Evolutionary conservation across 2,329 filamentous ascomycete species (phyloP), one percentile per base, ranked within the genome.

Genomic region (Stenocarpella maydis): DNA sequence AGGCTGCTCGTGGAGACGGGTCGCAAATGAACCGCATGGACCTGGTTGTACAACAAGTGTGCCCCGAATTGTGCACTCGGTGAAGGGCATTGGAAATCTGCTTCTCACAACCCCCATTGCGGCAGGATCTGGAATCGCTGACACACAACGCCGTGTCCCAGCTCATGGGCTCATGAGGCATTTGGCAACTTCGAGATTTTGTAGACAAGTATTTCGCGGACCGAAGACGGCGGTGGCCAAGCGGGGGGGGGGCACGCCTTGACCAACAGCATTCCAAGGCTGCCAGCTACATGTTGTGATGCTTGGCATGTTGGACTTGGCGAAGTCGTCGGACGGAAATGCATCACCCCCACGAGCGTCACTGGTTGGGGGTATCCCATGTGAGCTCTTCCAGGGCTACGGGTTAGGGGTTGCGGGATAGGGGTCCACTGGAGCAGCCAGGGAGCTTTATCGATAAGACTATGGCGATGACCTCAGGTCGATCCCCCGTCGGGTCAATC

Each of bases 391-490:
- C n/a, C n/a, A n/a, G n/a, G n/a, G 1, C 10, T 26, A 37, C 14
- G 43, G 64, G 52, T 67, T 67, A 67, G 65, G 65, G 47, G 12
- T 24, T 26, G 1, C 19, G 43, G n/a, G 12, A 12, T 39, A 58
- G 41, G 52, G 64, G 52, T 26, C 53, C 28, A n/a, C n/a, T n/a
- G n/a, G n/a, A 58, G 10, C 15, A 24, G 10, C 26, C 39, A 52
- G 21, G 52, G 52, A 49, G 49, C 50, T 34, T 50, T 67, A 67
- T 67, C 65, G 65, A 67, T 67, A 67, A 58, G 26, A 47, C 26
- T 9, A 24, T 58, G 64, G 52, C 34, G 65, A 67, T 67, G 54
- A 55, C 65, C 53, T 67, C 52, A 65, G 7, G 37, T 21, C 8
- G 21, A 31, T 15, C 39, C 26, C 19, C n/a, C 9, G 8, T 21